These are phyloP conservation scores for Phytophthora pisi DNA, from an alignment of 352 stramenopile genomes.

Conservation along the genomic window DNA sequence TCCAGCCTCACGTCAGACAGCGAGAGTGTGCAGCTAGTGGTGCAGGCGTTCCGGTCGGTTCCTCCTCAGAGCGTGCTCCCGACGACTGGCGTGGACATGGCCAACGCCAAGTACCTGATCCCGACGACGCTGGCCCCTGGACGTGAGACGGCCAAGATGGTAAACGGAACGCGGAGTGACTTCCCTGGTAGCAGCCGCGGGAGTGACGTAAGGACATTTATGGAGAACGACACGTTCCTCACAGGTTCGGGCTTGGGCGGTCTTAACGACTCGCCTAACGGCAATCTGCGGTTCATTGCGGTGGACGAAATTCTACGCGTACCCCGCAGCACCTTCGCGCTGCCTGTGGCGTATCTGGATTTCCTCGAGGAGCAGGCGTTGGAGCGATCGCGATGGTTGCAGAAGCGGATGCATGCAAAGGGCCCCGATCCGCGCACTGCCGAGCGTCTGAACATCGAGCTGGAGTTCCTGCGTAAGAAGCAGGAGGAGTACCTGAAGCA, in stretches of 20 bases:
- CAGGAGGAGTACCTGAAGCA: conserved; percentile 80
- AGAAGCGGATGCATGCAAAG: conserved; percentile 46
- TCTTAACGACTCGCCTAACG: conserved; percentile 35
- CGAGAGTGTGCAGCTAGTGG: conserved; percentile 52
- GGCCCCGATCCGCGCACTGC: conserved; percentile 24
- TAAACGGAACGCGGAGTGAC: conserved; percentile 20
- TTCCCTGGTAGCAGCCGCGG: conserved; percentile 28
- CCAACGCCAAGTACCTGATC: conserved; percentile 77
- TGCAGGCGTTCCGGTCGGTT: conserved; percentile 61
- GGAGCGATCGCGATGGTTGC: conserved; percentile 55
- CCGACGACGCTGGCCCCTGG: conserved; percentile 56
- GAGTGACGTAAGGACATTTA: conserved; percentile 47
- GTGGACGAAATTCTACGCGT: conserved; percentile 83
- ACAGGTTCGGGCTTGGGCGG: conserved; percentile 35
- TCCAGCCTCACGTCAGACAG: conserved; percentile 32
- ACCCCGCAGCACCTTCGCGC: conserved; percentile 70
- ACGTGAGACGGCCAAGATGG: conserved; percentile 37
- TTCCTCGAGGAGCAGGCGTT: conserved; percentile 73
- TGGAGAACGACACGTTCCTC: conserved; percentile 76
- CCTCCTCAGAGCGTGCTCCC: conserved; percentile 55
- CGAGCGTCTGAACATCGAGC: conserved; percentile 48
- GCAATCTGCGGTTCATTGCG: conserved; percentile 57
- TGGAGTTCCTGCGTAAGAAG: conserved; percentile 72
- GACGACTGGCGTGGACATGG: conserved; percentile 74
- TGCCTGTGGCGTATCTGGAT: conserved; percentile 77